Evolutionary conservation across 129 eudicot genomes (phyloP).

Genomic region (sunflower (Helianthus annuus)): DNA sequence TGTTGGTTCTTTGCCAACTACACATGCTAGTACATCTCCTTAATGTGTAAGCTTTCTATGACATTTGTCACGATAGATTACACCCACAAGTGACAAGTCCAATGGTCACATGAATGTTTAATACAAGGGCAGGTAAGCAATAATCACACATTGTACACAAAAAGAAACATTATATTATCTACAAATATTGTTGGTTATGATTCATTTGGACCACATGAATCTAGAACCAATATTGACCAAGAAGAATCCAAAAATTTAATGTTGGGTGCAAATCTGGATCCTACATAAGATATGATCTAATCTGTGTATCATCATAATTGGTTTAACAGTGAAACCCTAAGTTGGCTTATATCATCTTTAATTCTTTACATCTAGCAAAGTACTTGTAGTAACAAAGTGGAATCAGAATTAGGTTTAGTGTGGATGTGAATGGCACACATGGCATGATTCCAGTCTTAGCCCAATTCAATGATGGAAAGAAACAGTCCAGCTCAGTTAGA

Average conservation of each 20-base stretch:
- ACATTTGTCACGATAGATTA: constrained; percentile 28
- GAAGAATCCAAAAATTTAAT: not conserved
- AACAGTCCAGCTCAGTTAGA: no score
- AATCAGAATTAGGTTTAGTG: no score
- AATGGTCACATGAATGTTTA: constrained; percentile 30
- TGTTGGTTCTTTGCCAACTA: constrained; percentile 14
- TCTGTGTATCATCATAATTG: not conserved
- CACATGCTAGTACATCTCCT: constrained; percentile 27
- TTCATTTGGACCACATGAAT: constrained; percentile 15
- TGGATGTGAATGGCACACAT: no score
- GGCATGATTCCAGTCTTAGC: no score
- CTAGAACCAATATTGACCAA: not conserved
- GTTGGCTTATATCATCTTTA: no score
- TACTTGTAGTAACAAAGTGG: no score
- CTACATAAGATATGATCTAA: no score
- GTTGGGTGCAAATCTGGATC: not conserved
- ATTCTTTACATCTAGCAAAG: no score
- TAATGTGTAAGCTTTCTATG: constrained; percentile 28
- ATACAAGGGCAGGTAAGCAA: constrained; percentile 9
- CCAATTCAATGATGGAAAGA: no score
- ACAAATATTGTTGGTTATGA: not conserved
- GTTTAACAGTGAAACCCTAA: not conserved
- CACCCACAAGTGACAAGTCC: constrained; percentile 29
- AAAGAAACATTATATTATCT: not conserved
- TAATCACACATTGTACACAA: constrained; percentile 11